These are phyloP conservation scores for Tagetes patula DNA, from an alignment of 129 eudicot genomes.

Conservation along the genomic window DNA sequence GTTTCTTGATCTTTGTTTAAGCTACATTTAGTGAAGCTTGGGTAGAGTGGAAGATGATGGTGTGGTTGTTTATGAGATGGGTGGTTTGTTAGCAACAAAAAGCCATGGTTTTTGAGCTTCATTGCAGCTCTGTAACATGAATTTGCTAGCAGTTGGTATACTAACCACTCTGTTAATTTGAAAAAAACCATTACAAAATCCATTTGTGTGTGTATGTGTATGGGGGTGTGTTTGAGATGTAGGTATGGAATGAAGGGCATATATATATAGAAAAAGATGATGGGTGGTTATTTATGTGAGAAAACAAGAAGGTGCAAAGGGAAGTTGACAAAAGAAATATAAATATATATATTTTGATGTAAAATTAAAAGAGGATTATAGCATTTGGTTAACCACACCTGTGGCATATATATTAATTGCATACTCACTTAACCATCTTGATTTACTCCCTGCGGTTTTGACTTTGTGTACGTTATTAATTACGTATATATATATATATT, in stretches of 20 bases:
- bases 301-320: constrained; percentile 21
- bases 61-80: constrained; percentile 43
- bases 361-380: constrained; percentile 16
- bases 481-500: not conserved
- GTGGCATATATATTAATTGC: constrained; percentile 35
- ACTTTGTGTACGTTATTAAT: constrained; percentile 19
- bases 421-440: constrained; percentile 12
- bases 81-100: constrained; percentile 39
- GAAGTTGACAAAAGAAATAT: constrained; percentile 39
- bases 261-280: constrained; percentile 29
- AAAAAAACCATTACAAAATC: constrained; percentile 57
- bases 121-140: constrained; percentile 59
- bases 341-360: too few species aligned
- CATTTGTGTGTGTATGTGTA: constrained; percentile 38
- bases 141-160: constrained; percentile 57
- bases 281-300: constrained; percentile 43
- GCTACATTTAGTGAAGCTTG: constrained; percentile 48
- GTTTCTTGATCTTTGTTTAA: constrained; percentile 44
- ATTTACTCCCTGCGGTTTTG: constrained; percentile 25
- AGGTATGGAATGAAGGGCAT: constrained; percentile 33
- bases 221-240: constrained; percentile 19
- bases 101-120: constrained; percentile 51
- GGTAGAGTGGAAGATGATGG: constrained; percentile 40
- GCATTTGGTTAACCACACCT: constrained; percentile 54
- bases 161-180: constrained; percentile 56